These are phyloP conservation scores for Cryomyces minteri DNA, from an alignment of 495 filamentous ascomycete genomes.

Conservation along the genomic window DNA sequence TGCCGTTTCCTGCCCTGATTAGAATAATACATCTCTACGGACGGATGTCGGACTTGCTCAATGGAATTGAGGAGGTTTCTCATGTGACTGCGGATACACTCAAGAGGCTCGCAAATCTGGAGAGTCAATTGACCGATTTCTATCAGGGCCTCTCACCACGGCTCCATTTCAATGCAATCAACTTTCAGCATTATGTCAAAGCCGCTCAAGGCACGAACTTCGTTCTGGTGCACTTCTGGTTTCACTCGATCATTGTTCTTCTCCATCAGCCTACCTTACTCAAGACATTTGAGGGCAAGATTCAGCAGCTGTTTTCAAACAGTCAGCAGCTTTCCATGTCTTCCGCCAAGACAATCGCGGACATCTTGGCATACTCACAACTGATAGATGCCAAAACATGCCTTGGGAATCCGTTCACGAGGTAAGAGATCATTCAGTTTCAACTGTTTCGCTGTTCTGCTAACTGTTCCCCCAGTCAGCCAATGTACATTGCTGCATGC, in stretches of 20 bases:
- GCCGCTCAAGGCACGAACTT: conserved; percentile 66
- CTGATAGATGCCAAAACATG: conserved; percentile 62
- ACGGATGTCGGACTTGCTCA: conserved; percentile 62
- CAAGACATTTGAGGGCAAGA: conserved; percentile 52
- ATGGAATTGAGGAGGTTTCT: conserved; percentile 59
- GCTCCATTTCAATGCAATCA: conserved; percentile 61
- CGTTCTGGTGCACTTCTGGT: conserved; percentile 81
- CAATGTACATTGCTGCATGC: conserved; percentile 77
- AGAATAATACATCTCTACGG: conserved; percentile 74
- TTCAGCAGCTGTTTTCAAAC: conserved; percentile 51
- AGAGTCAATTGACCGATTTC: conserved; percentile 58
- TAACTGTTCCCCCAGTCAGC: conserved; percentile 33
- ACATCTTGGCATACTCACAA: conserved; percentile 66
- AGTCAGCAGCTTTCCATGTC: conserved; percentile 72
- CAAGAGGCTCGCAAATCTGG: conserved; percentile 49
- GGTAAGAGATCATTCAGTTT: conserved; percentile 2
- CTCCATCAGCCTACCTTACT: conserved; percentile 68
- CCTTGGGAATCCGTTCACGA: conserved; percentile 68
- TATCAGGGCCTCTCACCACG: conserved; percentile 53
- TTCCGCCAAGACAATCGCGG: conserved; percentile 73
- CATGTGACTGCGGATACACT: conserved; percentile 55
- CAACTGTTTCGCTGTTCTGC: background rate
- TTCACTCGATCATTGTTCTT: conserved; percentile 69
- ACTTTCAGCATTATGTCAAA: conserved; percentile 61
- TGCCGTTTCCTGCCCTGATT: conserved; percentile 60